Conservation (phyloP, 306 rosid species). For the Urtica urens region DNA sequence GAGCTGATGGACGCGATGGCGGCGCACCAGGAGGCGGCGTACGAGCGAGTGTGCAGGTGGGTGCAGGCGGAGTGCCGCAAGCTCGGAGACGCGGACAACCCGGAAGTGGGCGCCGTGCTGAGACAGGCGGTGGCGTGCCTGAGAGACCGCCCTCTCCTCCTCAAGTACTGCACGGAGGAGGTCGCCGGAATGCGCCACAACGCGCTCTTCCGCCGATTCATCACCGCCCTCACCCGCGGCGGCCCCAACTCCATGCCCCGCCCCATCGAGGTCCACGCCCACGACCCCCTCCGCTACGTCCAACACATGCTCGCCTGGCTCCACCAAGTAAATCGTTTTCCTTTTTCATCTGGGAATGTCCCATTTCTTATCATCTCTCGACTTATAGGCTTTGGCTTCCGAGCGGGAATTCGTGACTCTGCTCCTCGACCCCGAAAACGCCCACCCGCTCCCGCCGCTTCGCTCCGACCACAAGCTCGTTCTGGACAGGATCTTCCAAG, state of each 20-base stretch:
- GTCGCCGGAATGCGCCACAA: slow-evolving; percentile 86
- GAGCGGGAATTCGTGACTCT: slow-evolving; percentile 80
- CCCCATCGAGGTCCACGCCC: slow-evolving; percentile 99
- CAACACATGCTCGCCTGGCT: slow-evolving; percentile 97
- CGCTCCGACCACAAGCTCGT: slow-evolving; percentile 79
- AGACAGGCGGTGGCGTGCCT: slow-evolving; percentile 85
- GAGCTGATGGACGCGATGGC: slow-evolving; percentile 99
- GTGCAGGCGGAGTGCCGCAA: slow-evolving; percentile 92
- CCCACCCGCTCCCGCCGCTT: too few relatives aligned
- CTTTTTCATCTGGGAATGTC: background rate
- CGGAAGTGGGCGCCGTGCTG: slow-evolving; percentile 79
- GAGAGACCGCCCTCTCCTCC: slow-evolving; percentile 85
- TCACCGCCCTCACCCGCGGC: slow-evolving; percentile 94
- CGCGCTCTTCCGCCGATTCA: slow-evolving; percentile 88
- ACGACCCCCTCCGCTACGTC: slow-evolving; percentile 91
- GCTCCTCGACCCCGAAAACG: slow-evolving; percentile 47
- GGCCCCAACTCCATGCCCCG: slow-evolving; percentile 99
- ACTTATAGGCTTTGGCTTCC: slow-evolving; percentile 83
- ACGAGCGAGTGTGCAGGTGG: slow-evolving; percentile 96
- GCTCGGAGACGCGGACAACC: slow-evolving; percentile 85
- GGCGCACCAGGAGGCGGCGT: slow-evolving; percentile 96
- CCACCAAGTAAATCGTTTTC: slow-evolving; percentile 56
- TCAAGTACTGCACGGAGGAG: slow-evolving; percentile 99
- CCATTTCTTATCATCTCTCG: background rate
- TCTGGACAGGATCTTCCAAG: slow-evolving; percentile 95